Evolutionary conservation across 208 protist genomes (phyloP).

Genomic region (Wallacemonas sp.): DNA sequence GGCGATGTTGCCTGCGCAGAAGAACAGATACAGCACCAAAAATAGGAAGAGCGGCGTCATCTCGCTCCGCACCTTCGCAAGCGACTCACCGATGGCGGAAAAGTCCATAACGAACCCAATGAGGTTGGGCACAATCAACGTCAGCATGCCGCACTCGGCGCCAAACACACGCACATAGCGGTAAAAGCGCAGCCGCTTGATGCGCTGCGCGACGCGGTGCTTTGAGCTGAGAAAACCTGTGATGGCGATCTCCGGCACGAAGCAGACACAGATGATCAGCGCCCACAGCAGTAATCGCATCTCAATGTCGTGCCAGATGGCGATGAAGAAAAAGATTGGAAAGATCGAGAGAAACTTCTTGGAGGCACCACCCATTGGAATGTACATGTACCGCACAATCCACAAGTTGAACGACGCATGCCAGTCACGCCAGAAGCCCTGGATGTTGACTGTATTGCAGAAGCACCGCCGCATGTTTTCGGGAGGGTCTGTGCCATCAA

Average conservation of each 20-base stretch:
- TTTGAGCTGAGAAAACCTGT: conserved; percentile 39
- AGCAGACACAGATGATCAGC: conserved; percentile 53
- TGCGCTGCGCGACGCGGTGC: conserved; percentile 10
- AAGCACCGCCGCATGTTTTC: conserved; percentile 93
- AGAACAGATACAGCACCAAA: conserved; percentile 30
- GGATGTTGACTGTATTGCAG: conserved; percentile 81
- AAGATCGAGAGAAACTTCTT: conserved; percentile 66
- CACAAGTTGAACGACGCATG: conserved; percentile 93
- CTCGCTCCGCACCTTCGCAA: conserved; percentile 18
- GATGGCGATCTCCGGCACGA: conserved; percentile 69
- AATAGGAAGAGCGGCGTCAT: conserved; percentile 16
- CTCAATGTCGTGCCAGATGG: conserved; percentile 91
- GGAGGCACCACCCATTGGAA: conserved; percentile 76
- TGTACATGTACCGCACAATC: conserved; percentile 94
- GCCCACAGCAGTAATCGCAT: conserved; percentile 70
- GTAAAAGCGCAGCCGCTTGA: conserved; percentile 34
- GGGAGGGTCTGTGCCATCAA: conserved; percentile 83
- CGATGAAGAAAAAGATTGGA: conserved; percentile 92
- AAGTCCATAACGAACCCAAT: conserved; percentile 62
- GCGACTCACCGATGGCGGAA: conserved; percentile 4
- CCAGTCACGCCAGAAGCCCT: conserved; percentile 92
- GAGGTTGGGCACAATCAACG: conserved; percentile 64
- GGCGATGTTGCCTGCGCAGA: conserved; percentile 40
- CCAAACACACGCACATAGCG: conserved; percentile 39
- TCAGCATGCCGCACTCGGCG: conserved; percentile 33